phyloP scores from a whole-genome alignment of 371 early-diverging fungal genomes.

The Batkoa obscura region DNA sequence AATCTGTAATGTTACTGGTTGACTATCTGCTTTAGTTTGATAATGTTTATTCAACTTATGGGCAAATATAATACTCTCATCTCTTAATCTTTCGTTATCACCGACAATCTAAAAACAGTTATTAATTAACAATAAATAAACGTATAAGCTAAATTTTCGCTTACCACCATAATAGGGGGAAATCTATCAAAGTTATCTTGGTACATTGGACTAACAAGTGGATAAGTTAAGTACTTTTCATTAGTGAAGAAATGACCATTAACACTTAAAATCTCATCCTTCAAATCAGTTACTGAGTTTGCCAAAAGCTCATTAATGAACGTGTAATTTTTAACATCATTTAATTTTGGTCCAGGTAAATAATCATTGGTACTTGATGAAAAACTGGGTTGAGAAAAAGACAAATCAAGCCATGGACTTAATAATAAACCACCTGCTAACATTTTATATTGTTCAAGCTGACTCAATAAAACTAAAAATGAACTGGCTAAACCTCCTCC shows the following conservation, averaged over 20 bases:
- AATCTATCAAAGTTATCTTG: conserved; percentile 16
- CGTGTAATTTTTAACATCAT: too few species aligned
- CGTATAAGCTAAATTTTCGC: neutral
- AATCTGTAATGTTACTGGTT: conserved; percentile 3
- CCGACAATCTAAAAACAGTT: conserved; percentile 10
- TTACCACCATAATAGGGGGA: conserved; percentile 18
- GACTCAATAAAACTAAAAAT: neutral
- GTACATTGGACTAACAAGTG: conserved; percentile 16
- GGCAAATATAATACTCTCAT: conserved; percentile 15
- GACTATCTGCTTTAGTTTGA: conserved; percentile 1
- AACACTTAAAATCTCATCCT: neutral
- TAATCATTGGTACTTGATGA: conserved; percentile 13
- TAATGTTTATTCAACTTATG: conserved; percentile 12
- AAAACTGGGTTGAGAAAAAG: conserved; percentile 13
- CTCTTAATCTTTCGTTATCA: conserved; percentile 15
- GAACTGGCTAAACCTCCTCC: neutral
- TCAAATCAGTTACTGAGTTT: conserved; percentile 9
- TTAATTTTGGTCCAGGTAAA: conserved; percentile 13
- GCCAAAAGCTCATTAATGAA: neutral
- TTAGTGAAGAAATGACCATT: conserved; percentile 30
- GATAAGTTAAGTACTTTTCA: conserved; percentile 21
- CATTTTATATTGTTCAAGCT: neutral
- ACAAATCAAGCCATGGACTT: conserved; percentile 19
- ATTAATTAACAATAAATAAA: neutral
- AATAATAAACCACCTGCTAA: neutral